Conservation (phyloP, 257 asterid genomes). For the Fraxinus excelsior region DNA sequence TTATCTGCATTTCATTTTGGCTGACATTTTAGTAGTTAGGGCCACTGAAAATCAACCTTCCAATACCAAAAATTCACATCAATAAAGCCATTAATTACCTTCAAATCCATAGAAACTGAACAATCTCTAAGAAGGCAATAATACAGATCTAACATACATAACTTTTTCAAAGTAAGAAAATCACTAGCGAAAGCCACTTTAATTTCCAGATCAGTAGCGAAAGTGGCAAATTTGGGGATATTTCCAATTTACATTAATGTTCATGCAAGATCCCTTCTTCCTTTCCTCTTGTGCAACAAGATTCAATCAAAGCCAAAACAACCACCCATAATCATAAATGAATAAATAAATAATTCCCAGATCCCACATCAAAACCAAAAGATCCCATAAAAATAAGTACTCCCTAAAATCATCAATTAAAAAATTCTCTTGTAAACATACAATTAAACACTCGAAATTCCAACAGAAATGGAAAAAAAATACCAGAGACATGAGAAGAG, state of each 20-base stretch:
- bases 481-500: constrained; percentile 83
- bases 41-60: not conserved
- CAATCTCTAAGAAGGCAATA: not conserved
- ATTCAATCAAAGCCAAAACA: constrained; percentile 17
- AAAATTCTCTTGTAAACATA: not conserved
- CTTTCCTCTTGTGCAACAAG: not conserved
- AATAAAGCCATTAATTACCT: not conserved
- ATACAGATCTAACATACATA: not conserved
- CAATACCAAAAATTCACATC: not conserved
- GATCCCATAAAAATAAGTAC: not conserved
- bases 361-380: constrained; percentile 24
- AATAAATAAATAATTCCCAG: constrained; percentile 15
- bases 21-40: not conserved
- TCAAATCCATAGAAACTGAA: too few relatives aligned
- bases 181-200: too few relatives aligned
- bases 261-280: constrained; percentile 4
- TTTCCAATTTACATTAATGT: constrained; percentile 1
- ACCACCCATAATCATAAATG: not conserved
- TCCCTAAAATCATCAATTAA: not conserved
- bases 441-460: not conserved
- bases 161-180: too few relatives aligned
- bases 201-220: constrained; percentile 20
- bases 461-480: not conserved
- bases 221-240: not conserved
- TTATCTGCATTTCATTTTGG: not conserved